Evolutionary conservation across 83 land plant genomes (phyloP), one percentile per base, ranked within the genome.

Genomic region (Picea abies): DNA sequence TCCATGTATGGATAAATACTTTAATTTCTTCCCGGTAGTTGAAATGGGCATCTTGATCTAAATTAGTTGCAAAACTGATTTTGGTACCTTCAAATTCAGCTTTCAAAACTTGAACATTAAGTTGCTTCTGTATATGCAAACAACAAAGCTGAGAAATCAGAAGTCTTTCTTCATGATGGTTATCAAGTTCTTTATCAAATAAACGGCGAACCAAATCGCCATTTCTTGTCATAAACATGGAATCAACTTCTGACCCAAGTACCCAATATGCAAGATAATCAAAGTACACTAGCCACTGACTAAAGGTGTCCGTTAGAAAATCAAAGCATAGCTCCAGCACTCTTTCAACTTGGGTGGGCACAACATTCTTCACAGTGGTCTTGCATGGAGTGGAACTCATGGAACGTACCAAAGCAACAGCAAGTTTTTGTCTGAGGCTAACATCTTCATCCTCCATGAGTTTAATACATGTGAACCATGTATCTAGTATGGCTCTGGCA

Each of bases 141-240:
- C 97, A 98, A 76, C 99, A 96, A n/a, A 96, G 86, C 77, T 98
- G 99, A 76, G 93, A 88, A 60, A 93, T 88, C 19, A 96, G 61
- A 26, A 98, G 82, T 82, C 90, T 92, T 79, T 98, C 99, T 85
- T 98, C 99, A 84, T 98, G 99, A 81, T 98, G 97, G 82, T 98
- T 98, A 87, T 97, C 98, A 65, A 96, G 88, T 80, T 98, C 99
- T 81, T 96, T 98, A 86, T 98, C 99, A 86, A 98, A 98, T 37
- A 98, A 86, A 26, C 86, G 87, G 41, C 98, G 87, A 11, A 98
- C 98, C 69, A 94, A 84, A 82, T 97, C 93, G 11, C 90, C 93
- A 78, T 78, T 75, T 12, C 85, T 70, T 19, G 66, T 81, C 0
- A 76, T 52, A 66, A 76, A 80, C 65, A 80, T 80, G 26, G 87